Conservation (phyloP, 306 rosid species). For the Casuarina cunninghamiana region DNA sequence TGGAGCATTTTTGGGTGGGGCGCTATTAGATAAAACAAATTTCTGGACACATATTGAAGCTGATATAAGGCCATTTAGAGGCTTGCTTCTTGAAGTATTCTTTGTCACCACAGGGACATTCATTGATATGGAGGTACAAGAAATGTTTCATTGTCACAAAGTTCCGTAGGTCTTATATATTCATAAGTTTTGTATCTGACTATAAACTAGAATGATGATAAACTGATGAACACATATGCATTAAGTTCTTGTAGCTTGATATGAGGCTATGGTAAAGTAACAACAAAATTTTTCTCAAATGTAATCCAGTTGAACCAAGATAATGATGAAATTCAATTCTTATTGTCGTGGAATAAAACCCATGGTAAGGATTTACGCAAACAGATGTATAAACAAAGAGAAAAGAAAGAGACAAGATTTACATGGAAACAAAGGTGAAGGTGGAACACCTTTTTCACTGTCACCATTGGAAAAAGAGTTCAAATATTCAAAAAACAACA, state of each 20-base stretch:
- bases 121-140: slow-evolving; percentile 77
- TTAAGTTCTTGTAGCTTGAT: slow-evolving; percentile 24
- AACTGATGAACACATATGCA: not conserved
- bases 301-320: not conserved
- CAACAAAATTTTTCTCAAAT: not conserved
- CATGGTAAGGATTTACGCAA: too few species aligned
- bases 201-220: not conserved
- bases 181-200: not conserved
- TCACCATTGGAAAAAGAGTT: too few species aligned
- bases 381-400: too few species aligned
- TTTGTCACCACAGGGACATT: slow-evolving; percentile 91
- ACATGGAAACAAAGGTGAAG: too few species aligned
- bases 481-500: too few species aligned
- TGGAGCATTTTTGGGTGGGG: slow-evolving; percentile 99
- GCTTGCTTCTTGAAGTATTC: slow-evolving; percentile 92
- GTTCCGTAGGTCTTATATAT: not conserved
- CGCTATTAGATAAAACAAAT: slow-evolving; percentile 93
- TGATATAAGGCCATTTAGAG: slow-evolving; percentile 97
- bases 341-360: not conserved
- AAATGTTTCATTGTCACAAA: slow-evolving; percentile 8
- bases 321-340: not conserved
- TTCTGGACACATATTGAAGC: slow-evolving; percentile 99
- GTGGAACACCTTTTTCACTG: too few species aligned
- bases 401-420: too few species aligned
- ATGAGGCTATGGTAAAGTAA: slow-evolving; percentile 7